phyloP scores from a whole-genome alignment of 495 filamentous ascomycete genomes.

The Xylaria flabelliformis region DNA sequence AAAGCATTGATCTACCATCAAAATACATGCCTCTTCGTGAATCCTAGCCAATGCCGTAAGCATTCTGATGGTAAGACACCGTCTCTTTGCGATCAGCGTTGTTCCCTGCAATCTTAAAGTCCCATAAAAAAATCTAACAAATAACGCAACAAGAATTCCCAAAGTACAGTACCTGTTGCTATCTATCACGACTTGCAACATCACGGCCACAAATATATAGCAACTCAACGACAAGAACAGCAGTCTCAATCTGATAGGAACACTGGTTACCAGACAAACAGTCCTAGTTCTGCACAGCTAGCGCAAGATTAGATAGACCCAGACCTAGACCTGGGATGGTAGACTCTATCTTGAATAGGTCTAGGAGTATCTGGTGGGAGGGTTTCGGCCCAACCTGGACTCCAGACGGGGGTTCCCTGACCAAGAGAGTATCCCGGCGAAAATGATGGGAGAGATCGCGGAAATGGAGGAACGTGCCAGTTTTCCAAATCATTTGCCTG shows the following conservation, averaged over 20 bases:
- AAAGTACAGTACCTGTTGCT: neutral
- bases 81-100: neutral
- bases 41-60: neutral
- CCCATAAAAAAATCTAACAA: neutral
- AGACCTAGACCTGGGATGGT: conserved; percentile 16
- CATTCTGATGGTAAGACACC: neutral
- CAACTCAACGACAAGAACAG: neutral
- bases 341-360: conserved; percentile 6
- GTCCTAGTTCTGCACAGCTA: neutral
- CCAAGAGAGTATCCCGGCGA: neutral
- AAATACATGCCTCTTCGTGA: neutral
- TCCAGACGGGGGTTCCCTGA: neutral
- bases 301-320: conserved; percentile 19
- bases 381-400: conserved; percentile 11
- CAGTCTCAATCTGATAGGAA: neutral
- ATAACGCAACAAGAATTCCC: neutral
- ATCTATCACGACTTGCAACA: neutral
- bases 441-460: neutral
- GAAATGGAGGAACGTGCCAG: neutral
- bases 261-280: neutral
- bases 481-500: neutral
- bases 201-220: neutral
- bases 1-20: neutral
- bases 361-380: conserved; percentile 7
- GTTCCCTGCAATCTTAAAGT: neutral